Base-by-base conservation (phyloP, 306 rosid species). In the Glycine latifolia region DNA sequence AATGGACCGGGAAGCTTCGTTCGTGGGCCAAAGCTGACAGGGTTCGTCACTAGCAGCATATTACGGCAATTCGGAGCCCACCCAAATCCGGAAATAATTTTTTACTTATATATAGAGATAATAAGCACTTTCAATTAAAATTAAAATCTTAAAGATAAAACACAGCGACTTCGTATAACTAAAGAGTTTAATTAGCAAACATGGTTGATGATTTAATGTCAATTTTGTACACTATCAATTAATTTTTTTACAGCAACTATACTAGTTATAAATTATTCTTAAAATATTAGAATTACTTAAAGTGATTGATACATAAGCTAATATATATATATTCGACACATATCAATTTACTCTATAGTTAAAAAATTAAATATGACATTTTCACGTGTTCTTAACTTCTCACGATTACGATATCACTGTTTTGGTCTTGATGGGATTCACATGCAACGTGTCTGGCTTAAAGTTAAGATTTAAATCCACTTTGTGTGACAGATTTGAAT, bases 11-110 rank as follows among this genome's bases (percentile, higher is more conserved):
- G 35, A 53, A 17, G 65, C 49, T 31, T 33, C 50, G 35, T 37
- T 73, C 1, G 56, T 60, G 68, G 79, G 79, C 41, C 79, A 56
- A 74, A 37, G 78, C 67, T 74, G 78, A 74, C 67, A 10, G 15
- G 31, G 11, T 41, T 55, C 15, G 7, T 75, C 56, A 58, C 69
- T 75, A 11, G 8, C 72, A 67, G 2, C 53, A 7, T 3, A 50
- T 52, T 71, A 50, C 15, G 48, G 15, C 16, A 54, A 15, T 37
- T 56, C 16, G 20, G 41, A 39, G 52, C 78, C 78, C 66, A 73
- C 78, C 48, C 20, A 63, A 33, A 37, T 65, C n/a, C n/a, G 20
- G 20, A 20, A 20, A 20, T 20, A 39, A 39, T 63, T 17, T 6
- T 13, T 35, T 1, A 2, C 39, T 35, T 35, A 35, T 20, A 20